Evolutionary conservation across 345 rosid genomes (phyloP).

Genomic region (Sisymbrium irio): DNA sequence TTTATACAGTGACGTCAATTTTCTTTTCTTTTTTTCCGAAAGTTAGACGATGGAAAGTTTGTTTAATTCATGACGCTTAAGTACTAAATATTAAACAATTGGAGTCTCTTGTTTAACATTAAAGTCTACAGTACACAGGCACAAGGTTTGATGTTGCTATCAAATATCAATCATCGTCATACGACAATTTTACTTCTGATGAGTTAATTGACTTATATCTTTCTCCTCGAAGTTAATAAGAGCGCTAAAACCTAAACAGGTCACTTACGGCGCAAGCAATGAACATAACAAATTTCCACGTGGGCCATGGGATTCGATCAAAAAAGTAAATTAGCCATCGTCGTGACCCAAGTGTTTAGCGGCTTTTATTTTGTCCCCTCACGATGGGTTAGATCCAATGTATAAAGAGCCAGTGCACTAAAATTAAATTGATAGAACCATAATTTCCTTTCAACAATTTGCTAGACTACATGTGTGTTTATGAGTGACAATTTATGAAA

Average conservation of each 20-base stretch:
- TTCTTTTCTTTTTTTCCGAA: not conserved
- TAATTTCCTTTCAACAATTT: not conserved
- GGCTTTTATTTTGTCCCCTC: not conserved
- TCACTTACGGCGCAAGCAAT: not conserved
- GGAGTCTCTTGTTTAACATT: no score
- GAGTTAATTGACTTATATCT: not conserved
- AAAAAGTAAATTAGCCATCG: not conserved
- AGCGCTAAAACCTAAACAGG: not conserved
- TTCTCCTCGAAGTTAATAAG: not conserved
- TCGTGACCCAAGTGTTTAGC: not conserved
- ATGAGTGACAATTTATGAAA: no score
- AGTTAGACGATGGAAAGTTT: not conserved
- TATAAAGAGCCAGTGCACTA: not conserved
- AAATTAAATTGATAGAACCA: not conserved
- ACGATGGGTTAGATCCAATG: not conserved
- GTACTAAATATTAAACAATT: no score
- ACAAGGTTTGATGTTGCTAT: not conserved
- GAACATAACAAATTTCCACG: not conserved
- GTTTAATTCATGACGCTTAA: no score
- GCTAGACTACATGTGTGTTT: not conserved
- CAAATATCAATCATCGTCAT: not conserved
- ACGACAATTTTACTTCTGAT: not conserved
- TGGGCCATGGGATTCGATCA: not conserved
- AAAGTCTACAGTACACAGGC: not conserved
- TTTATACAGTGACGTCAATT: not conserved